Evolutionary conservation across 2,329 filamentous ascomycete genomes (phyloP).

Genomic region (Pseudocercospora eumusae): DNA sequence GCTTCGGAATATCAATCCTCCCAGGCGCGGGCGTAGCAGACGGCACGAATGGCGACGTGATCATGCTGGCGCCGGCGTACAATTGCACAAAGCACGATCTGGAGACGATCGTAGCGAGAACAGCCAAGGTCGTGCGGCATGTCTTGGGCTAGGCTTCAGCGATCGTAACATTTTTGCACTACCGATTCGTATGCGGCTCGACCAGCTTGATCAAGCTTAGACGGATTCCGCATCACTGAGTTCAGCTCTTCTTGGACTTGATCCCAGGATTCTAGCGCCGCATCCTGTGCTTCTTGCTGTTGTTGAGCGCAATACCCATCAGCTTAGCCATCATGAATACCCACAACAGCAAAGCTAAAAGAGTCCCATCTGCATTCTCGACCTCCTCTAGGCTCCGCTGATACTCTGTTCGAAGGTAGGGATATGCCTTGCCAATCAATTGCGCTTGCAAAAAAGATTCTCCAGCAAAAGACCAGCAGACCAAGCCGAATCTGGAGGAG

Average conservation of each 20-base stretch:
- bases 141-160: conserved; percentile 35
- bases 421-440: not conserved
- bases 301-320: not conserved
- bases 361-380: not conserved
- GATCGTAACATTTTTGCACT: not conserved
- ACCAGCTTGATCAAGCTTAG: not conserved
- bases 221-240: not conserved
- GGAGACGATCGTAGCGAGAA: conserved; percentile 54
- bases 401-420: not conserved
- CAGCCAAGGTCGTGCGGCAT: conserved; percentile 54
- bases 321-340: not conserved
- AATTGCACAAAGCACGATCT: conserved; percentile 60
- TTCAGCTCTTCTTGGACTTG: not conserved
- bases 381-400: not conserved
- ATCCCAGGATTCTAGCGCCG: not conserved
- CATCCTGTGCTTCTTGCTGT: not conserved
- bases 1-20: conserved; percentile 59
- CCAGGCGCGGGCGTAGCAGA: conserved; percentile 63
- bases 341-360: not conserved
- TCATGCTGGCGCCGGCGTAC: conserved; percentile 67
- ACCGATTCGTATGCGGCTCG: not conserved
- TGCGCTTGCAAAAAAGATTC: not conserved
- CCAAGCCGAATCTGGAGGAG: not conserved
- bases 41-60: conserved; percentile 56
- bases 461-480: not conserved